Evolutionary conservation across 2,329 filamentous ascomycete genomes (phyloP).

Genomic region (Aspergillus tanneri): DNA sequence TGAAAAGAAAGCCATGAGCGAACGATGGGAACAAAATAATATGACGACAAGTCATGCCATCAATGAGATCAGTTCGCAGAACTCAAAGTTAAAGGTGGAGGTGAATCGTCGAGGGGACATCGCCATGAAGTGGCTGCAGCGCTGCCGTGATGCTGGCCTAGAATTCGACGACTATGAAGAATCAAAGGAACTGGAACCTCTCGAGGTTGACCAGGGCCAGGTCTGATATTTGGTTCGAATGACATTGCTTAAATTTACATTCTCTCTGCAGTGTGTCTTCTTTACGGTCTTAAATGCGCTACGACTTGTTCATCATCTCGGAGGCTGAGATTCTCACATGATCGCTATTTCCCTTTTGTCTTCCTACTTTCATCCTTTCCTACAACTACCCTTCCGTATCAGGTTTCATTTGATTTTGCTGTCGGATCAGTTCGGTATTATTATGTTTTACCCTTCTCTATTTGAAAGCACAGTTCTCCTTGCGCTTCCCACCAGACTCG

Average conservation of each 20-base stretch:
- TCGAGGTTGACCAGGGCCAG: slow-evolving; percentile 37
- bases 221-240: slow-evolving; percentile 12
- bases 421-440: slow-evolving; percentile 7
- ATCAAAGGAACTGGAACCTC: slow-evolving; percentile 40
- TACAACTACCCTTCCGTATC: slow-evolving; percentile 10
- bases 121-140: slow-evolving; percentile 47
- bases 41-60: slow-evolving; percentile 48
- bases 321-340: slow-evolving; percentile 22
- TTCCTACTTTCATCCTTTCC: slow-evolving; percentile 5
- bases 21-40: slow-evolving; percentile 45
- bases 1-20: slow-evolving; percentile 44
- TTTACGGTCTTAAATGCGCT: slow-evolving; percentile 24
- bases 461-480: slow-evolving; percentile 5
- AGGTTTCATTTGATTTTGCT: slow-evolving; percentile 9
- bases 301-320: slow-evolving; percentile 25
- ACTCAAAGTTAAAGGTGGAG: slow-evolving; percentile 93
- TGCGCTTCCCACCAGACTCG: neutral
- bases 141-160: slow-evolving; percentile 48
- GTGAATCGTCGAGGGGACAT: slow-evolving; percentile 81
- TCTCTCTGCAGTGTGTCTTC: slow-evolving; percentile 10
- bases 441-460: slow-evolving; percentile 11
- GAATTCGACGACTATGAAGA: slow-evolving; percentile 52
- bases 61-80: slow-evolving; percentile 89
- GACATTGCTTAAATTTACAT: slow-evolving; percentile 1
- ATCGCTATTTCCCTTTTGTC: neutral